Percentiles rank a stretch among this genome's conserved stretches.
phyloP scores from a whole-genome alignment of 257 asterid genomes.

The Anisodus acutangulus region DNA sequence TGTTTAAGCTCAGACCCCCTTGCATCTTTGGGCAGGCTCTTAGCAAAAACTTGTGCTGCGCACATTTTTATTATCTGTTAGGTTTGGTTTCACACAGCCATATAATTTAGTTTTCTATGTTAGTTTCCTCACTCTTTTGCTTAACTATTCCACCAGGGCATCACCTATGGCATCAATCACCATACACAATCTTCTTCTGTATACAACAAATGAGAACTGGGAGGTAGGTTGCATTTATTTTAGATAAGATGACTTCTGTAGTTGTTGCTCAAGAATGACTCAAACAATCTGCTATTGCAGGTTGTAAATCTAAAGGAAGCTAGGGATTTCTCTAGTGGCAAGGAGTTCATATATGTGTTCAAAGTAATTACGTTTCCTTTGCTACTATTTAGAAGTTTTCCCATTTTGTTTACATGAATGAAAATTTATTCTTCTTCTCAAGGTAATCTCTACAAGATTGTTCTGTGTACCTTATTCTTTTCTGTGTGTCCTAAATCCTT shows the following conservation, averaged over 20 bases:
- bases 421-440: not conserved
- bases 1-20: conserved; percentile 17
- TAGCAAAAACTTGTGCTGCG: conserved; percentile 17
- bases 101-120: not conserved
- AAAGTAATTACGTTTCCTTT: conserved; percentile 57
- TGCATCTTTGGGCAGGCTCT: conserved; percentile 22
- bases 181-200: conserved; percentile 83
- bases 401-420: not conserved
- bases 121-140: conserved; percentile 32
- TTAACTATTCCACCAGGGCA: conserved; percentile 67
- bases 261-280: conserved; percentile 37
- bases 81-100: not conserved
- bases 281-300: conserved; percentile 49
- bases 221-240: conserved; percentile 60
- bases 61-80: conserved; percentile 30
- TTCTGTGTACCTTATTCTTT: conserved; percentile 16
- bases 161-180: conserved; percentile 99
- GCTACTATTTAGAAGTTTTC: conserved; percentile 16
- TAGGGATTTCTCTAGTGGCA: conserved; percentile 86
- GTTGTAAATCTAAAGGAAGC: conserved; percentile 97
- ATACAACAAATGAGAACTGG: conserved; percentile 93
- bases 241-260: conserved; percentile 15
- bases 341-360: conserved; percentile 91
- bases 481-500: not conserved
- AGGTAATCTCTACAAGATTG: not conserved